Percentiles rank a stretch among this genome's conserved stretches.
phyloP scores from a whole-genome alignment of 768 basidiomycete species.

The Mycena latifolia region DNA sequence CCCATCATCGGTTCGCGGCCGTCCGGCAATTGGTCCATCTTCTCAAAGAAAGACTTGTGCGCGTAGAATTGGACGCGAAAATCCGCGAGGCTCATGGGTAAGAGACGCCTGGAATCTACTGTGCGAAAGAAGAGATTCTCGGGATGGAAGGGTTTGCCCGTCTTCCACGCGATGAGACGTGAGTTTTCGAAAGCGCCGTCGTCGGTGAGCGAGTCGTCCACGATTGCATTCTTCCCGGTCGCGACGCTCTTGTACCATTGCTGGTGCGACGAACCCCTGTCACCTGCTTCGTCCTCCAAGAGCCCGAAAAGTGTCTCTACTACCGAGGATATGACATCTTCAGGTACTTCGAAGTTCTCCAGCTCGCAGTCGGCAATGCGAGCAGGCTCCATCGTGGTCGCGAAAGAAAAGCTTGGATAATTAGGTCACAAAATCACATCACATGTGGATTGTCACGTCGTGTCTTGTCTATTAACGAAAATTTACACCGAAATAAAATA shows the following conservation, averaged over 20 bases:
- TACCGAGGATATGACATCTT: not conserved
- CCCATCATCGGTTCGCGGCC: slow-evolving; percentile 12
- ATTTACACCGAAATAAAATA: no score
- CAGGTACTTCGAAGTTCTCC: not conserved
- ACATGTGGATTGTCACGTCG: not conserved
- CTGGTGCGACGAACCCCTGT: slow-evolving; percentile 29
- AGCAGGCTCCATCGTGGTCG: slow-evolving; percentile 3
- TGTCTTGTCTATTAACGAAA: not conserved
- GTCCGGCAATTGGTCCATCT: slow-evolving; percentile 6
- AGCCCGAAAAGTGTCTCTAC: not conserved
- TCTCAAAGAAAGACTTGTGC: slow-evolving; percentile 7
- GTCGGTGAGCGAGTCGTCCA: not conserved
- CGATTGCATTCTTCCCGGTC: slow-evolving; percentile 23
- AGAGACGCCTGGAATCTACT: slow-evolving; percentile 28
- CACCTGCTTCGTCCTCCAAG: not conserved
- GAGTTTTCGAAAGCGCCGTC: slow-evolving; percentile 21
- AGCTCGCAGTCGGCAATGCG: slow-evolving; percentile 12
- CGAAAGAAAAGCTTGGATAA: not conserved
- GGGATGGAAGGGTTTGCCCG: slow-evolving; percentile 29
- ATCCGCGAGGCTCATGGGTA: slow-evolving; percentile 30
- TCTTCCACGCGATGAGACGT: slow-evolving; percentile 39
- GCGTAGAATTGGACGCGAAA: slow-evolving; percentile 33
- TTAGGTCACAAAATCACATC: not conserved
- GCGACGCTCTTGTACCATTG: slow-evolving; percentile 34
- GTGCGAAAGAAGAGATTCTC: slow-evolving; percentile 32